Percentiles rank a stretch among this genome's conserved stretches.
phyloP scores from a whole-genome alignment of 1,284 basidiomycete species.

The Sphaerobolus stellatus region DNA sequence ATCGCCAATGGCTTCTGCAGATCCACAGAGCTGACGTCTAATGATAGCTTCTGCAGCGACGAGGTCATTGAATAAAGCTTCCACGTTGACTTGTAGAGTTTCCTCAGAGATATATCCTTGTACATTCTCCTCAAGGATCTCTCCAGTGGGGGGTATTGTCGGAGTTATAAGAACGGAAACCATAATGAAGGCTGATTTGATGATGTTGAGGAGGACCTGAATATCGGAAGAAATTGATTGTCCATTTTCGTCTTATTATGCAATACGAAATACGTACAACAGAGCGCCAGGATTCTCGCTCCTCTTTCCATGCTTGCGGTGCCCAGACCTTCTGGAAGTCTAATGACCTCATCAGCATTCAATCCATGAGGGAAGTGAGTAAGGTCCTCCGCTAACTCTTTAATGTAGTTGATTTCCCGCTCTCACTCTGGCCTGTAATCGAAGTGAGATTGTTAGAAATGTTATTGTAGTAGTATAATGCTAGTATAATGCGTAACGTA shows the following conservation, averaged over 20 bases:
- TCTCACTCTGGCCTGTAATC: constrained; percentile 85
- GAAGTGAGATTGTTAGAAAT: too few species aligned
- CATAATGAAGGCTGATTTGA: constrained; percentile 6
- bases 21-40: constrained; percentile 49
- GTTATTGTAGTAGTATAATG: too few species aligned
- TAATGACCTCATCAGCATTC: constrained; percentile 29
- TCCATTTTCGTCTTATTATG: too few species aligned
- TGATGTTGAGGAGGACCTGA: constrained; percentile 14
- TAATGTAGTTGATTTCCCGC: constrained; percentile 77
- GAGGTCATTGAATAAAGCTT: constrained; percentile 53
- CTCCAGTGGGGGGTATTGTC: not conserved
- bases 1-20: constrained; percentile 38
- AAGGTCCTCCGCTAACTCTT: constrained; percentile 64
- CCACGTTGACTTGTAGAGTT: constrained; percentile 40
- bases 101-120: too few species aligned
- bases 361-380: constrained; percentile 16
- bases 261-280: too few species aligned
- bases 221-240: too few species aligned
- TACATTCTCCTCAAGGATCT: too few species aligned
- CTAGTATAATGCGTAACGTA: too few species aligned
- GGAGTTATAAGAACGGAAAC: constrained; percentile 6
- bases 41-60: constrained; percentile 55
- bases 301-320: constrained; percentile 68
- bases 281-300: constrained; percentile 78
- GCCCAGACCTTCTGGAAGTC: constrained; percentile 80